Base-by-base conservation (phyloP, 257 asterid genomes). In the Fraxinus pennsylvanica region DNA sequence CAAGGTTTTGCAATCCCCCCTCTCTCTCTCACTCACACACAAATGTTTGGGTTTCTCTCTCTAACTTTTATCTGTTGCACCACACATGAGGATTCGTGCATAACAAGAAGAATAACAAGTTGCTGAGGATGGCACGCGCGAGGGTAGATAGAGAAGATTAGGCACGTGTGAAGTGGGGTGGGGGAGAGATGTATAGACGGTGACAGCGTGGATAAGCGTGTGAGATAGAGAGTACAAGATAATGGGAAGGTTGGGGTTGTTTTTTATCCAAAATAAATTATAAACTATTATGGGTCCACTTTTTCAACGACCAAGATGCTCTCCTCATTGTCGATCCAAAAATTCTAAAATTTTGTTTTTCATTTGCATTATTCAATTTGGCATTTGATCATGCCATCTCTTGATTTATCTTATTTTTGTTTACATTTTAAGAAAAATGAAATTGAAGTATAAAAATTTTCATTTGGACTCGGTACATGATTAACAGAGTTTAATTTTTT, bases 11-110 rank as follows among this genome's bases (percentile, higher is more conserved):
- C 47, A 13, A 12, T 14, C 21, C 14, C 12, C 2, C 30, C 30
- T 29, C 74, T 69, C 72, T 80, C 63, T 45, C 10, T 29, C 30
- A 1, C 2, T 1, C 35, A 32, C 35, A 32, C 35, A 32, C 35
- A 61, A n/a, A 72, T 33, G 43, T 47, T 35, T 68, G 76, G 22
- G 70, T 38, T 86, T 87, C 91, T 89, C 94, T 91, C 92, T 84
- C 96, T 86, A 86, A 83, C 93, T 86, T 89, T 89, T 82, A 87
- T 86, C 89, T 88, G 96, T 30, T 91, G 89, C 35, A 32, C 35
- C 92, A 89, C 91, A 74, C 75, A 76, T 66, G 81, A 82, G 85
- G 82, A 86, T 30, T 75, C 82, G 69, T 74, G 71, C 71, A 77
- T 63, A 45, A 52, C 76, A 54, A 54, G 74, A 71, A 45, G 68